Conservation (phyloP, 805 yeast species). For the Metschnikowia shivogae region DNA sequence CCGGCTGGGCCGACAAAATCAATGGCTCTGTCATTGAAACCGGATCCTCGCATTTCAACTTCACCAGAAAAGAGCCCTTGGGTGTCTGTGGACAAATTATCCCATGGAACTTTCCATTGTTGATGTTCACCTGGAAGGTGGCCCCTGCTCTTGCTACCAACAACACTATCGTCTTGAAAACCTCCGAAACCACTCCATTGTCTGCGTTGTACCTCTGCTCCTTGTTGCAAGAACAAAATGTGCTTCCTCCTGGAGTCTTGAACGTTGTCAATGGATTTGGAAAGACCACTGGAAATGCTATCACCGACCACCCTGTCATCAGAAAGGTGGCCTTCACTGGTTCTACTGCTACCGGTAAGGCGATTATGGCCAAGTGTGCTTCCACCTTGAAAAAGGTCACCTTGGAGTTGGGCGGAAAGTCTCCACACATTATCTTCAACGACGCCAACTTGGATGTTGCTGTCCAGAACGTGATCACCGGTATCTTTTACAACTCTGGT, state of each 20-base stretch:
- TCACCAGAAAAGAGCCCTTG: conserved; percentile 82
- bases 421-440: conserved; percentile 83
- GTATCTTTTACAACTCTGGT: conserved; percentile 92
- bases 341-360: conserved; percentile 85
- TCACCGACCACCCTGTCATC: conserved; percentile 72
- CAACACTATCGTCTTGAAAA: conserved; percentile 80
- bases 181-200: conserved; percentile 90
- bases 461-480: conserved; percentile 67
- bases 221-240: conserved; percentile 73
- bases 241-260: conserved; percentile 81
- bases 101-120: conserved; percentile 95
- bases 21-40: conserved; percentile 74
- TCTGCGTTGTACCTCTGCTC: conserved; percentile 75
- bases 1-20: conserved; percentile 89
- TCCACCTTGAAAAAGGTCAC: conserved; percentile 81
- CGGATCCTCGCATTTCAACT: conserved; percentile 67
- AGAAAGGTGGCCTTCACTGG: conserved; percentile 95
- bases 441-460: conserved; percentile 81
- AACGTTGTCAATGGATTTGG: conserved; percentile 88
- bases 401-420: conserved; percentile 94
- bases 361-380: conserved; percentile 78
- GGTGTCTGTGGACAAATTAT: conserved; percentile 96
- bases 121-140: conserved; percentile 92
- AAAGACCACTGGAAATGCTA: conserved; percentile 75
- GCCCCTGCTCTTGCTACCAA: conserved; percentile 93